Evolutionary conservation across 2,329 filamentous ascomycete genomes (phyloP), one percentile per base, ranked within the genome.

Genomic region (Calonectria ilicicola): DNA sequence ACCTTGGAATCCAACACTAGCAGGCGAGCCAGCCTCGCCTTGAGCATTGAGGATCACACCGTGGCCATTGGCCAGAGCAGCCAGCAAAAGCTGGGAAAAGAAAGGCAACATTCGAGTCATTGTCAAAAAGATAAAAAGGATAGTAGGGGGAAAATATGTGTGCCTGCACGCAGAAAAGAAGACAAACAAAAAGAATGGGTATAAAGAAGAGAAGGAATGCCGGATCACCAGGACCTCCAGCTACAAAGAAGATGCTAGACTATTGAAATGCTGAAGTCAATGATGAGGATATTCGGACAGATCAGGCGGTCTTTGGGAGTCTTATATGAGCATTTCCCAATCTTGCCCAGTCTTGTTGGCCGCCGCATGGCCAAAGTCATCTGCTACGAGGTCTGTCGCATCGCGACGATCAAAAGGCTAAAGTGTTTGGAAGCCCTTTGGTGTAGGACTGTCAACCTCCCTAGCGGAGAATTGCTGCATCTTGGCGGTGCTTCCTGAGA

Each of bases 1-100:
- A 86, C 87, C 86, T 80, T 86, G 82, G 78, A 89, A 89, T n/a
- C 87, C 88, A 58, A 88, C 81, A 72, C 86, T 87, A 14, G 83
- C 76, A 21, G 87, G 87, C 0, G 87, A 88, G 2, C 86, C 86
- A 0, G 80, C 44, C n/a, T 83, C 75, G 63, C 88, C 88, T 70
- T 88, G 85, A 15, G 86, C 88, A 35, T 78, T 82, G 53, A 89
- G 80, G 72, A 90, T 86, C 38, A 88, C 86, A 32, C 84, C 85
- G 75, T 90, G 88, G 32, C 82, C 75, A 27, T 69, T 66, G 21
- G 69, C 70, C 42, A 79, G 29, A 47, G 77, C 75, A 15, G 76
- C 66, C 12, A 80, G 56, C 44, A 65, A 69, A 26, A 74, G 68
- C 40, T 65, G 64, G 44, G 73, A 72, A 51, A 80, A 23, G 58